Evolutionary conservation across 352 stramenopile genomes (phyloP), one percentile per base, ranked within the genome.

Genomic region (Globisporangium megalacanthum): DNA sequence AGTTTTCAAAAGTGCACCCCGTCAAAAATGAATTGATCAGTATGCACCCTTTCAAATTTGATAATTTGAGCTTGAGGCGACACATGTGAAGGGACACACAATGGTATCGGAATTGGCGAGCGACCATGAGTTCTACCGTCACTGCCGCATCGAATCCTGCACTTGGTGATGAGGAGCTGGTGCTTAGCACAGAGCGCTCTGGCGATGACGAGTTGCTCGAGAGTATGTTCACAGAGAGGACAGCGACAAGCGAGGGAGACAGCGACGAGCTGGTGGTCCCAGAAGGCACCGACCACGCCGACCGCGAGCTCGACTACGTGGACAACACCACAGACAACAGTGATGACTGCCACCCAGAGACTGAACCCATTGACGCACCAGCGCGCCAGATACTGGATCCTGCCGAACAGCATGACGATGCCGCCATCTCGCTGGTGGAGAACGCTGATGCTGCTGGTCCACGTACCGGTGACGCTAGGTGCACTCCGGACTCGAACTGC

Each of bases 151-250:
- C 19, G 19, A 2, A 33, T 48, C 11, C 10, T 36, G 35, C 41
- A 35, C 1, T 4, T 22, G 22, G 10, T 11, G 41, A 42, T 10
- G 55, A 50, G 9, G 45, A 36, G 19, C 22, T n/a, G 10, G 47
- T 19, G 13, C 36, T 61, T 10, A 37, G 25, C 2, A 55, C 55
- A 7, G 47, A 29, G 4, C 55, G 36, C 9, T 33, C 47, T 1
- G 47, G 55, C 6, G 36, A 53, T 17, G 61, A 64, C 14, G 61
- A 60, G 48, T 45, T 68, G n/a, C 29, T 68, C 14, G 50, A 68
- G 17, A 52, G 41, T n/a, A 47, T 66, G 51, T 68, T 64, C 39
- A 68, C 61, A 1, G 56, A 60, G 13, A 50, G 61, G 1, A 64
- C 42, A 1, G 46, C 25, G 45, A 36, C n/a, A n/a, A n/a, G 49